Evolutionary conservation across 1,139 yeast species (phyloP).

Genomic region (Scheffersomyces illinoinensis): DNA sequence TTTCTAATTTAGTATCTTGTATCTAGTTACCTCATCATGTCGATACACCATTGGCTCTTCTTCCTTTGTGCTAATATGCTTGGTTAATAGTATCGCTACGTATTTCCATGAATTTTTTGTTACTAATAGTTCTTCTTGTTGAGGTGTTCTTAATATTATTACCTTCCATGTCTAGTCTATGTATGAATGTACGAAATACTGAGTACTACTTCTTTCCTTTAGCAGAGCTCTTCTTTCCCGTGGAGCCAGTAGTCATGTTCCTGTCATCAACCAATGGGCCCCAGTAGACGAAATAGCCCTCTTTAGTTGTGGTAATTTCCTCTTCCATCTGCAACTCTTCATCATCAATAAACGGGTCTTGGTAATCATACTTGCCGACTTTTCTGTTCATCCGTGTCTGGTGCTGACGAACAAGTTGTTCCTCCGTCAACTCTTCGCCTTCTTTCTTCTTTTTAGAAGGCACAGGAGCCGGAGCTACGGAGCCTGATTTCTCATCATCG

Average conservation of each 20-base stretch:
- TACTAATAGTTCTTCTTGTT: not conserved
- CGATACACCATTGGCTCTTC: not conserved
- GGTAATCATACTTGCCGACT: conserved; percentile 86
- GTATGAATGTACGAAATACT: not conserved
- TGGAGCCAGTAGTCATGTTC: conserved; percentile 8
- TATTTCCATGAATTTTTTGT: not conserved
- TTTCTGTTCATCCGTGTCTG: conserved; percentile 57
- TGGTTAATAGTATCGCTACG: not conserved
- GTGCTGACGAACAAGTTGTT: conserved; percentile 44
- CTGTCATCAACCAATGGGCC: conserved; percentile 85
- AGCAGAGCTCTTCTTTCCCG: conserved; percentile 17
- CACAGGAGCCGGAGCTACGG: not conserved
- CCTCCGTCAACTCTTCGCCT: conserved; percentile 48
- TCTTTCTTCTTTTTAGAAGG: conserved; percentile 29
- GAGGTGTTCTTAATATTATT: not conserved
- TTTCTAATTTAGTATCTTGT: not conserved
- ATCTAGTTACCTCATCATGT: not conserved
- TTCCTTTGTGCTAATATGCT: not conserved
- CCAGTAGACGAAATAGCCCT: conserved; percentile 94
- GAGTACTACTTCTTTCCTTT: conserved; percentile 18
- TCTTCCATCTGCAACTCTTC: conserved; percentile 91
- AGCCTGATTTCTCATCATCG: conserved; percentile 25
- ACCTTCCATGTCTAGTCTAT: not conserved
- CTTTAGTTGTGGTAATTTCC: conserved; percentile 87
- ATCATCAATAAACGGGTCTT: conserved; percentile 97